Base-by-base conservation (phyloP, 148 eudicot species). In the Silene uniflora region DNA sequence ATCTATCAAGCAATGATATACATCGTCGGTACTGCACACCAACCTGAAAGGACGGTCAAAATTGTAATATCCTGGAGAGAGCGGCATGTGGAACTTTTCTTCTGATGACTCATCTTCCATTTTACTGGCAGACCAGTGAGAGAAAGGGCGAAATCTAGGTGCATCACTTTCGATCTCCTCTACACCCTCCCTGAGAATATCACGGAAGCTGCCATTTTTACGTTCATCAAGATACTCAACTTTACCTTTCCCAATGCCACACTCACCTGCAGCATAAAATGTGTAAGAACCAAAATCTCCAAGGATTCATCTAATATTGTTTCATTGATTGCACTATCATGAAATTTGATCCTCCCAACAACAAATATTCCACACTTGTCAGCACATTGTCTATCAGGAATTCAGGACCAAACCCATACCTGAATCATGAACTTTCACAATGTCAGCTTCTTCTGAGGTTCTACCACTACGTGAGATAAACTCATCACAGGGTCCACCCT, bases 41-140 rank as follows among this genome's bases (percentile, higher is more conserved):
- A 76, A 62, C 73, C 83, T 85, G 14, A 80, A 80, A 54, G 89
- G 84, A 29, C 73, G 80, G 54, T 81, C 85, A n/a, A 84, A 89
- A 47, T 81, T 83, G 60, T 86, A 79, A 81, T 71, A 84, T 66
- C 86, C 89, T 3, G 89, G 79, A 71, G 78, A 72, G 29, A 82
- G 73, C 21, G 85, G 78, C 78, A 81, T 54, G 68, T 69, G 74
- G 67, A 78, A 72, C 21, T 69, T 70, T 24, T 75, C 83, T 54
- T 75, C 86, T 7, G 78, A 59, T 62, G 77, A 76, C 54, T 82
- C 78, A 77, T 89, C 88, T 56, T 89, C 93, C 69, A 85, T 88
- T 54, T 84, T 81, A 72, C 83, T 87, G 72, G 89, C 79, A 52
- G 85, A 84, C 90, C 86, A 84, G 73, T 88, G 84, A 4, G 82